Base-by-base conservation (phyloP, 2,329 filamentous ascomycete genomes). In the Colletotrichum lini region DNA sequence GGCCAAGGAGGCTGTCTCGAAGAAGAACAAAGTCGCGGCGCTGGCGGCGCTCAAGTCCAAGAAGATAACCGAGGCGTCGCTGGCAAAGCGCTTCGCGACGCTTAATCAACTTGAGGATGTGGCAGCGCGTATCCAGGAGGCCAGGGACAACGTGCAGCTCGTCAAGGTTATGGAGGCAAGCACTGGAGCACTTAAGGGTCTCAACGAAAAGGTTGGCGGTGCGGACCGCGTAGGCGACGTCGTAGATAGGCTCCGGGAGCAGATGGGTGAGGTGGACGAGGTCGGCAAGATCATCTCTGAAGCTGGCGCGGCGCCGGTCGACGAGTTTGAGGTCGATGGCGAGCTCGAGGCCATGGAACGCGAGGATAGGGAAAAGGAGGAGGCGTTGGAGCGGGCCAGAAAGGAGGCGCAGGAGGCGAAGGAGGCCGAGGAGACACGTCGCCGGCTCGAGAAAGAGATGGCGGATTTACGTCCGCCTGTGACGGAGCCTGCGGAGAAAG, bases 281-380 rank as follows among this genome's bases (percentile, higher is more conserved):
- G 89, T 98, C 26, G 90, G 91, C 38, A 89, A 88, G 66, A 91
- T 96, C 50, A 88, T 98, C 73, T 90, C 91, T 63, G 94, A 96
- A 75, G 81, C 82, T 8, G 86, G 83, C 15, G 84, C 82, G 16
- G 78, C 76, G 50, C 80, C 80, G 1, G 85, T 97, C 42, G 94
- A 98, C 79, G 95, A 98, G 78, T 87, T 78, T 23, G 95, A 97
- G 79, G 90, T 98, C 66, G 95, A 98, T 75, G 93, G 96, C 72
- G 96, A 98, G 83, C 87, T 98, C 57, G 92, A 93, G 75, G 91
- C 87, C 4, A 84, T 99, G 83, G 91, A 95, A 81, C 84, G 79
- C 44, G 86, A 89, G 74, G 88, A 90, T 75, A 82, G 78, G 74
- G 84, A 84, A 77, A 87, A 88, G 77, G 86, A 89, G 68, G 83